Conservation (phyloP, 2,329 filamentous ascomycete genomes). For the Fusarium dimerum region DNA sequence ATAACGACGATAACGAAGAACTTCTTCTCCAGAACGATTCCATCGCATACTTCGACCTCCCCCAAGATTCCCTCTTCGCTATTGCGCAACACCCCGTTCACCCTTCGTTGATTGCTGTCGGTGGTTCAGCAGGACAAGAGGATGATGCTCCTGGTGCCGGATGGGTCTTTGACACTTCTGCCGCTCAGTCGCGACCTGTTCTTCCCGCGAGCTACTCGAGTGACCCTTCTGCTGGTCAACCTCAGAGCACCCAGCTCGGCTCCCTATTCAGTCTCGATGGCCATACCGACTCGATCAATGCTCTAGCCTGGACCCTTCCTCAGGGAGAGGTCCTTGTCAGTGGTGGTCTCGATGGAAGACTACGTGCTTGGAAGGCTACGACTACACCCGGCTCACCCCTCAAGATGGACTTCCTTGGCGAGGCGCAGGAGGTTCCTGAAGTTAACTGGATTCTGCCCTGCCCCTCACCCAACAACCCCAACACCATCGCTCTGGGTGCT, state of each 20-base stretch:
- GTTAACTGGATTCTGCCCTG: slow-evolving; percentile 87
- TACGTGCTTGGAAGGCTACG: slow-evolving; percentile 67
- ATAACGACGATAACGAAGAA: slow-evolving; percentile 65
- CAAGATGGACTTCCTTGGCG: slow-evolving; percentile 65
- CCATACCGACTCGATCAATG: slow-evolving; percentile 88
- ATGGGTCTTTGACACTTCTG: slow-evolving; percentile 78
- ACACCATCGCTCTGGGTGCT: slow-evolving; percentile 84
- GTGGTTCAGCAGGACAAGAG: slow-evolving; percentile 65
- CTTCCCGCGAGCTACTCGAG: slow-evolving; percentile 76
- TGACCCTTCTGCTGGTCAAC: slow-evolving; percentile 55
- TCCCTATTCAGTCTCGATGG: slow-evolving; percentile 78
- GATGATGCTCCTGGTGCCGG: slow-evolving; percentile 72
- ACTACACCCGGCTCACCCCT: slow-evolving; percentile 48
- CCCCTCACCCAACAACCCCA: slow-evolving; percentile 69
- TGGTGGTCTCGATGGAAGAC: slow-evolving; percentile 81
- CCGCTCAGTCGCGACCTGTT: slow-evolving; percentile 63
- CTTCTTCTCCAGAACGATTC: slow-evolving; percentile 89
- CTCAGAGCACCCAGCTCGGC: slow-evolving; percentile 57
- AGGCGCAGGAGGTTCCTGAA: slow-evolving; percentile 88
- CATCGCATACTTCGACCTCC: slow-evolving; percentile 84
- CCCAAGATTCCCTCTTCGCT: slow-evolving; percentile 90
- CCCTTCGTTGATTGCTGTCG: slow-evolving; percentile 79
- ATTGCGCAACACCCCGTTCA: slow-evolving; percentile 89
- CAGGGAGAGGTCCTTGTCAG: slow-evolving; percentile 83
- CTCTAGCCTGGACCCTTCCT: slow-evolving; percentile 80